phyloP scores from a whole-genome alignment of 1,284 basidiomycete genomes.

The Naganishia liquefaciens region DNA sequence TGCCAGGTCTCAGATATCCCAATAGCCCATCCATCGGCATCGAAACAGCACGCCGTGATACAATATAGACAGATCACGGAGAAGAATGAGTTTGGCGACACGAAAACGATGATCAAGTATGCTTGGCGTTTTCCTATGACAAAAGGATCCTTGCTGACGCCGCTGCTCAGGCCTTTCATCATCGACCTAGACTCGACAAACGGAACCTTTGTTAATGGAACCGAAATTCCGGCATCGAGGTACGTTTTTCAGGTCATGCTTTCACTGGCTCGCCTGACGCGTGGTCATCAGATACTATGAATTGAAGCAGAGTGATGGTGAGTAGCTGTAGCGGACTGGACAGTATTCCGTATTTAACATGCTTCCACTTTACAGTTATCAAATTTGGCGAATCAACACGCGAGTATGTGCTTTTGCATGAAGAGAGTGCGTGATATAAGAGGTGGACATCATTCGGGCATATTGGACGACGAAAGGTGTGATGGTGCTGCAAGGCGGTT shows the following conservation, averaged over 20 bases:
- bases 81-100: slow-evolving; percentile 83
- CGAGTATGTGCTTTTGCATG: slow-evolving; percentile 86
- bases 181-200: slow-evolving; percentile 98
- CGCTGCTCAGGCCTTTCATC: slow-evolving; percentile 74
- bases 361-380: slow-evolving; percentile 63
- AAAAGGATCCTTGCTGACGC: neutral
- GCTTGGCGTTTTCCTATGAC: slow-evolving; percentile 44
- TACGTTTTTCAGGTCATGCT: slow-evolving; percentile 28
- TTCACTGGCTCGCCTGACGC: neutral
- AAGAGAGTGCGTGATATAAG: slow-evolving; percentile 56
- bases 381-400: slow-evolving; percentile 84
- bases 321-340: slow-evolving; percentile 41
- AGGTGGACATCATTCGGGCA: too few species aligned
- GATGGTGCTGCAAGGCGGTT: too few species aligned
- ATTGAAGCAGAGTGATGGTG: slow-evolving; percentile 80
- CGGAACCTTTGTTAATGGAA: slow-evolving; percentile 85
- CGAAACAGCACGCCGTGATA: slow-evolving; percentile 96
- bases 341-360: neutral
- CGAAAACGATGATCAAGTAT: slow-evolving; percentile 75
- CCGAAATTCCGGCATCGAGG: slow-evolving; percentile 77
- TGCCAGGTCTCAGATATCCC: slow-evolving; percentile 72
- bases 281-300: slow-evolving; percentile 70
- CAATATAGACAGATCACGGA: slow-evolving; percentile 86
- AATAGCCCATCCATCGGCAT: slow-evolving; percentile 92
- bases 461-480: too few species aligned